Base-by-base conservation (phyloP, 768 basidiomycete species). In the Macrolepiota albuminosa region DNA sequence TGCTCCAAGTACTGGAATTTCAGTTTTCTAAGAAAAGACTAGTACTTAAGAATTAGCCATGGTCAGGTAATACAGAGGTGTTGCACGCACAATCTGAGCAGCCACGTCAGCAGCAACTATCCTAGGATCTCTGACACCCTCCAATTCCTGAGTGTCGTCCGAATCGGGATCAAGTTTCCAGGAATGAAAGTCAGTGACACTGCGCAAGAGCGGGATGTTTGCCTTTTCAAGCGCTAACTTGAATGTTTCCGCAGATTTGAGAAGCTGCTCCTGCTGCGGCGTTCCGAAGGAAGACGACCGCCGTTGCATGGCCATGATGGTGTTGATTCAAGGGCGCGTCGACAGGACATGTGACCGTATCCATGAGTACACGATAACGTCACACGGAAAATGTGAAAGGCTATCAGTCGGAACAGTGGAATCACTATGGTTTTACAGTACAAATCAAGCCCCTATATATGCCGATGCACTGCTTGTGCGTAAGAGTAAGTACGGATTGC, bases 1-100 rank as follows among this genome's bases (percentile, higher is more conserved):
- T 93, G 91, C 67, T 96, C 92, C 18, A 94, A 75, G 68, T 93
- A 94, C 63, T 91, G 89, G 67, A 92, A 93, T 72, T 95, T 95
- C 31, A 95, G 83, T 66, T 91, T 91, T 26, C 87, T 80, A 21
- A 93, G 76, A 65, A 86, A 90, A 7, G 85, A 77, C 90, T 91
- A 40, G n/a, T 16, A 54, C 29, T 24, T 37, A 2, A 4, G 13
- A 3, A 16, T 47, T 21, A 65, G 34, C 24, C 18, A 18, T 4
- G 24, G 8, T 7, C 21, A 16, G 36, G n/a, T 47, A 54, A 1
- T 49, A 31, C 37, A 37, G n/a, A 26, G 13, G 7, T 6, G 6
- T 13, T 2, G 11, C 6, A 68, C 86, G n/a, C 56, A 88, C 88
- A 40, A 81, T 77, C 60, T 89, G 87, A 8, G 80, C 78, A 26